Conservation (phyloP, 768 basidiomycete species). For the Suillus hirtellus region DNA sequence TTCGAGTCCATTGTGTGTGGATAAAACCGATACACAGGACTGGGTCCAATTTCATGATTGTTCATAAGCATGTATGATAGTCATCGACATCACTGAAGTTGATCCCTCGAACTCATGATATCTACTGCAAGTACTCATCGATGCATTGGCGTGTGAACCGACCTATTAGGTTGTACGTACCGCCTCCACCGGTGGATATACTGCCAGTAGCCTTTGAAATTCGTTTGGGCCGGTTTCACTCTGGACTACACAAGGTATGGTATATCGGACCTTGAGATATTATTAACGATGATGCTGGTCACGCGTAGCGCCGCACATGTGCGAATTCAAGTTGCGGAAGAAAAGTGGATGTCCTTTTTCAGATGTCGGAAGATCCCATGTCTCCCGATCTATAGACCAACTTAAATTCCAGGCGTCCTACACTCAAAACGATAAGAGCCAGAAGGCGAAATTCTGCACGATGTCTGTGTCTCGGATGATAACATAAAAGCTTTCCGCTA, state of each 20-base stretch:
- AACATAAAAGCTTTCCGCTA: too few species aligned
- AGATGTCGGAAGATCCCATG: neutral
- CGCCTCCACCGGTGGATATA: neutral
- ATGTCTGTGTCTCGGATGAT: too few species aligned
- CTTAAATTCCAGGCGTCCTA: neutral
- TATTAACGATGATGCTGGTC: neutral
- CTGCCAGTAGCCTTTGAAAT: neutral
- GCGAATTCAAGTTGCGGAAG: neutral
- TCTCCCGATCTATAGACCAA: neutral
- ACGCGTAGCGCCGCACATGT: neutral
- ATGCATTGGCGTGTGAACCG: neutral
- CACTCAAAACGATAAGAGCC: neutral
- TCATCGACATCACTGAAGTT: neutral
- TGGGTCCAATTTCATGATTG: neutral
- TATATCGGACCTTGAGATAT: neutral
- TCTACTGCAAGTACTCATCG: neutral
- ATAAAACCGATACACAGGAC: neutral
- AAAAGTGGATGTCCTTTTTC: neutral
- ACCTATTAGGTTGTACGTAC: neutral
- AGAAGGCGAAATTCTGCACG: neutral
- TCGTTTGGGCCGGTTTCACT: neutral
- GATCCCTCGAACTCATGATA: neutral
- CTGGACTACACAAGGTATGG: neutral
- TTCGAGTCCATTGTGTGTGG: neutral
- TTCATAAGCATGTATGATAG: neutral